Evolutionary conservation across 1,139 yeast species (phyloP).

Genomic region (Maudiozyma humilis): DNA sequence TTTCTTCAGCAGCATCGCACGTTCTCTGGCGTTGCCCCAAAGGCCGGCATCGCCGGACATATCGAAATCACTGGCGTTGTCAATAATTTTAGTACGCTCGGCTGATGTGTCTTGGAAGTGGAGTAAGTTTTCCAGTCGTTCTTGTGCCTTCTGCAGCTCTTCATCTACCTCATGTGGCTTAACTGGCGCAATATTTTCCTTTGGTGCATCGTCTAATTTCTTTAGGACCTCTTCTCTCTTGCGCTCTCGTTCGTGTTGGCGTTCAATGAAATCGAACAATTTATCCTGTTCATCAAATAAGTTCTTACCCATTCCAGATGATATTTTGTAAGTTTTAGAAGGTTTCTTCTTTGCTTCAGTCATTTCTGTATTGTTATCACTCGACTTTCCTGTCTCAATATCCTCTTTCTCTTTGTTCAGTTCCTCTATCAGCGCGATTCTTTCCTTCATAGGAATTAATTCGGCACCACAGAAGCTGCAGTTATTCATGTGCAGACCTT

Average conservation of each 20-base stretch:
- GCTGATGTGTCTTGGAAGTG: conserved; percentile 81
- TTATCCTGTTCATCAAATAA: conserved; percentile 62
- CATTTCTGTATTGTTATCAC: conserved; percentile 6
- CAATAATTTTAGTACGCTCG: conserved; percentile 85
- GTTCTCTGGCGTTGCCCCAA: conserved; percentile 87
- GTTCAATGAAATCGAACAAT: conserved; percentile 46
- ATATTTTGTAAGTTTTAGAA: conserved; percentile 19
- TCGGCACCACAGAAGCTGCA: conserved; percentile 77
- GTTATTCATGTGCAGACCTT: conserved; percentile 69
- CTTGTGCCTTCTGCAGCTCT: conserved; percentile 60
- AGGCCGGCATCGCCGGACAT: conserved; percentile 86
- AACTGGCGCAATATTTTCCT: conserved; percentile 19
- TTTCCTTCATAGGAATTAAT: conserved; percentile 53
- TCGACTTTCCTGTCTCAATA: conserved; percentile 24
- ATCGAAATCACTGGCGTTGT: conserved; percentile 87
- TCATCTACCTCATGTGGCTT: conserved; percentile 36
- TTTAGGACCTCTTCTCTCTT: conserved; percentile 18
- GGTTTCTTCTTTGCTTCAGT: conserved; percentile 17
- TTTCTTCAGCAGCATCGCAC: conserved; percentile 70
- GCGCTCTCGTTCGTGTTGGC: conserved; percentile 27
- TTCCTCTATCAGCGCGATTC: conserved; percentile 46
- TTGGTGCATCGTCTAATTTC: conserved; percentile 8
- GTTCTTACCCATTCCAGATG: conserved; percentile 50
- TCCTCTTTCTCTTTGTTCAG: conserved; percentile 44
- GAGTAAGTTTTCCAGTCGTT: conserved; percentile 60